Conservation (phyloP, 306 rosid genomes). For the Cyclanthera cordifolia region DNA sequence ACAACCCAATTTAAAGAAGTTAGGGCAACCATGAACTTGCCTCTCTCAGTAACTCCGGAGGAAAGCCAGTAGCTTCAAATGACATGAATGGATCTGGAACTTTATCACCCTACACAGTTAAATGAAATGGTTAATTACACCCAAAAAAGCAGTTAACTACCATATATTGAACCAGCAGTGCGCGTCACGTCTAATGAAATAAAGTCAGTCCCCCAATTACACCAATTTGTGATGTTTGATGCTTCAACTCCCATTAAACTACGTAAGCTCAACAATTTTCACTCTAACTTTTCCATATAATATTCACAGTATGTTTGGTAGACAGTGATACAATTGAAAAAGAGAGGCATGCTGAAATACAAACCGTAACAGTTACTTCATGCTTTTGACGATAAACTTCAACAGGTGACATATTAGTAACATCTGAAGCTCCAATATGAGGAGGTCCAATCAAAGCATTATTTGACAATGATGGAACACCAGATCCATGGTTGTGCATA, state of each 20-base stretch:
- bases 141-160: constrained; percentile 1
- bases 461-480: constrained; percentile 47
- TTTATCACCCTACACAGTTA: constrained; percentile 69
- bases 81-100: constrained; percentile 90
- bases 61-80: constrained; percentile 86
- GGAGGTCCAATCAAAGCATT: constrained; percentile 51
- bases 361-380: constrained; percentile 85
- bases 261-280: not conserved
- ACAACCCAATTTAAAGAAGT: not conserved
- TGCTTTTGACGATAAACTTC: constrained; percentile 77
- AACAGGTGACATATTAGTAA: constrained; percentile 55
- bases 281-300: constrained; percentile 2
- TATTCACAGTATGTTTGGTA: not conserved
- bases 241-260: not conserved
- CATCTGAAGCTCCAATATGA: constrained; percentile 42
- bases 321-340: not conserved
- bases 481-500: constrained; percentile 40
- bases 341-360: constrained; percentile 20
- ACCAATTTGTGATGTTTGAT: not conserved
- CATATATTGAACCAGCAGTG: not conserved
- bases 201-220: not conserved
- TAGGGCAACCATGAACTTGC: constrained; percentile 31
- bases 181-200: not conserved
- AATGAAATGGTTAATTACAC: not conserved
- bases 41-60: constrained; percentile 92